phyloP scores from a whole-genome alignment of 306 rosid genomes.

The Neltuma alba region DNA sequence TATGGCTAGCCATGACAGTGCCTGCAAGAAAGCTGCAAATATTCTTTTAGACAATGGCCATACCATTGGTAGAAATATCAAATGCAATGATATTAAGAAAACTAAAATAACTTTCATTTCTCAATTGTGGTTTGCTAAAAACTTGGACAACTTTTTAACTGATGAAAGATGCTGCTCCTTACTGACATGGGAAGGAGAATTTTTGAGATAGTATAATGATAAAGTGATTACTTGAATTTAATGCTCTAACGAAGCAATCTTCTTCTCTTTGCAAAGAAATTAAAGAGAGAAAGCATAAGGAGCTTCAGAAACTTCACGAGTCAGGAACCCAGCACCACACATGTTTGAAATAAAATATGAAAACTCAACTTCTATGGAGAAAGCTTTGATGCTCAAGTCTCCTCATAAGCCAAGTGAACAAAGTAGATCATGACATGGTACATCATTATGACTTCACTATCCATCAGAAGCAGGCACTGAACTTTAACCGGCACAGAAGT shows the following conservation, averaged over 20 bases:
- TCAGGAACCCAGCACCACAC: background rate
- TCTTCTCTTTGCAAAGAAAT: background rate
- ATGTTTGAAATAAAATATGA: background rate
- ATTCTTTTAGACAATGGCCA: conserved; percentile 20
- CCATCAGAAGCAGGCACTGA: background rate
- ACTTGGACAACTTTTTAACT: background rate
- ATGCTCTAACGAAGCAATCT: background rate
- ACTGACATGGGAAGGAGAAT: background rate
- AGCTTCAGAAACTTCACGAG: background rate
- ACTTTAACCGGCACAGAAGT: background rate
- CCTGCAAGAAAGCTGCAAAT: conserved; percentile 87
- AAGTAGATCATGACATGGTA: background rate
- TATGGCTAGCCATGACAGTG: conserved; percentile 82
- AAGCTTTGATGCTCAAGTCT: background rate
- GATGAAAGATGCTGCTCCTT: background rate
- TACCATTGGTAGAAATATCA: conserved; percentile 4
- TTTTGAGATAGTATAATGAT: background rate
- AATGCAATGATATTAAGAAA: conserved; percentile 16
- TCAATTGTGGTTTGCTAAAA: conserved; percentile 3
- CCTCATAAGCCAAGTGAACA: background rate
- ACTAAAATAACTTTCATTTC: background rate
- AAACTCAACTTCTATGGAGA: background rate
- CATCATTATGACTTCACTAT: background rate
- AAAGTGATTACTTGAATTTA: background rate
- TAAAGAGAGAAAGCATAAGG: background rate